Evolutionary conservation across 2,329 filamentous ascomycete species (phyloP), one percentile per base, ranked within the genome.

Genomic region (Exophiala spinifera): DNA sequence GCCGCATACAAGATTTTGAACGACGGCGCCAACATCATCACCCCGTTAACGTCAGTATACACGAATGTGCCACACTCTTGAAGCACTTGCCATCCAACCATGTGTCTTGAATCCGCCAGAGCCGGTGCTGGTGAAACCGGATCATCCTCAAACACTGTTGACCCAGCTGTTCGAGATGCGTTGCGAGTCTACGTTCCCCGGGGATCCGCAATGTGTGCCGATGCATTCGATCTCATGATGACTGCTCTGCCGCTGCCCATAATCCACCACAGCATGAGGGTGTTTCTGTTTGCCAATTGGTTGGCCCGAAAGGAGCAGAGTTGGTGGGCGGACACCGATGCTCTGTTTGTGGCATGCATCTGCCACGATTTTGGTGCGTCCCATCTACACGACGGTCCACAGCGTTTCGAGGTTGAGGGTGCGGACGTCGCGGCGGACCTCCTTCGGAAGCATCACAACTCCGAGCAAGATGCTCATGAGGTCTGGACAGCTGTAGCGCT

Each of bases 81-180:
- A n/a, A 39, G n/a, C 36, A 15, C 47, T 28, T 46, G 23, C 40
- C 42, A 36, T 14, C 45, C 49, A 39, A 48, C 56, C 42, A 96
- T 95, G 73, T 91, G 92, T 1, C 88, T 87, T 65, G 95, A 89
- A 51, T 95, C 89, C 1, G 86, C 79, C 4, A 40, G 45, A 21
- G 13, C 52, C 52, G 52, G 39, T 49, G n/a, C 44, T 21, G 33
- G 56, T 52, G 51, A 49, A 21, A 59, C 49, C 56, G 56, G 57
- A 57, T 45, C 46, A 51, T 44, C 33, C 14, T 28, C 48, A 14
- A 37, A 53, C 19, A 37, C 49, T 28, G 40, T 42, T 45, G 52
- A 46, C 33, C 23, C 20, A 25, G 23, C 28, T 33, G 48, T 31
- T 19, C 28, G 40, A 44, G 21, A 36, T 44, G 34, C 39, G 28